phyloP scores from a whole-genome alignment of 768 basidiomycete species.

The Heimioporus sp. region DNA sequence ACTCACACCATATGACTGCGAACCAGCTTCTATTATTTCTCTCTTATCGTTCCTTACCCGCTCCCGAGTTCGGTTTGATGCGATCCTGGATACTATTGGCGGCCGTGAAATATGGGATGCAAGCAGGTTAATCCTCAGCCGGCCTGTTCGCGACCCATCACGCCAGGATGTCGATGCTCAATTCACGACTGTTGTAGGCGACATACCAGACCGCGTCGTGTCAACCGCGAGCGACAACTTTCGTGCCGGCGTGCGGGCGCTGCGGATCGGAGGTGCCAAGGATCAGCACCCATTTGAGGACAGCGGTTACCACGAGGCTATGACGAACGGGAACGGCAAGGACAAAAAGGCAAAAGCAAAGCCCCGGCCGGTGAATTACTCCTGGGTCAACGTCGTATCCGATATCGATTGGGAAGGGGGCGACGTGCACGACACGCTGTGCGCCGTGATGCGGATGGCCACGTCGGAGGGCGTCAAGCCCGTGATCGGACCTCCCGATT shows the following conservation, averaged over 20 bases:
- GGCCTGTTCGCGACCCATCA: constrained; percentile 24
- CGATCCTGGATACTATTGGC: constrained; percentile 80
- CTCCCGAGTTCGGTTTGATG: constrained; percentile 56
- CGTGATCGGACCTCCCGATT: constrained; percentile 19
- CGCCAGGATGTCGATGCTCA: constrained; percentile 39
- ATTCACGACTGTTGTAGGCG: constrained; percentile 82
- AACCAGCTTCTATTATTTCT: constrained; percentile 22
- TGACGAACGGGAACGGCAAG: constrained; percentile 20
- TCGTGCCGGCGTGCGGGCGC: constrained; percentile 65
- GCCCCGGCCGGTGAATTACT: constrained; percentile 60
- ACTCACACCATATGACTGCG: constrained; percentile 28
- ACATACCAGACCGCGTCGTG: constrained; percentile 59
- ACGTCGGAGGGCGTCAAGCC: constrained; percentile 33
- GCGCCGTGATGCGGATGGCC: constrained; percentile 38
- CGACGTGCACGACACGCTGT: constrained; percentile 58
- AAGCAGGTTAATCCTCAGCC: constrained; percentile 56
- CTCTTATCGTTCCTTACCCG: constrained; percentile 26
- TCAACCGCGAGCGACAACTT: constrained; percentile 74
- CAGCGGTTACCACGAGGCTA: constrained; percentile 22
- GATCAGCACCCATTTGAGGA: constrained; percentile 27
- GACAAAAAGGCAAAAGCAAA: constrained; percentile 31
- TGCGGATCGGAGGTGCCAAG: constrained; percentile 36
- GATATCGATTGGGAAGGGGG: constrained; percentile 85
- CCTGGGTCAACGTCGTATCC: constrained; percentile 78
- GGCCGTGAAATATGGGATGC: constrained; percentile 80